Base-by-base conservation (phyloP, 179 eudicot species). In the Nepenthes alata region DNA sequence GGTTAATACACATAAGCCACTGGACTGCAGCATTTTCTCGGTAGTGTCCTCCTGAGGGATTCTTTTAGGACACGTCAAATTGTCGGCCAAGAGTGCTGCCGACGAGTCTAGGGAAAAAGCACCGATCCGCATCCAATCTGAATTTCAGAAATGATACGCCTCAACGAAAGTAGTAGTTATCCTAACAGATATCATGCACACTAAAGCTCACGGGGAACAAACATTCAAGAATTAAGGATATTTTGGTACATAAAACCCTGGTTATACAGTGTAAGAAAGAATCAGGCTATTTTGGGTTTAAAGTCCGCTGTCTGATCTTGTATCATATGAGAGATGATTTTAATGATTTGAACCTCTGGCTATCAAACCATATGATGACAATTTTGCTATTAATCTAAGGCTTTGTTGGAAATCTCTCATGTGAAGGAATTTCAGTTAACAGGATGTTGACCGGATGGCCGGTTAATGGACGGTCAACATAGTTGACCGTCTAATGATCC, bases 51-150 rank as follows among this genome's bases (percentile, higher is more conserved):
- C 58, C 58, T 53, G 48, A 58, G 78, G 65, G 57, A 78, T 65
- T 59, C 58, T 76, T 45, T 64, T 35, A 6, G 95, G 82, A 65
- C 58, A 59, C 34, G 54, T 57, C 64, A 91, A 72, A 70, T 77
- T 85, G 73, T 83, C 90, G 4, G 83, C 74, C 78, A 85, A 67
- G 59, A 88, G 64, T 50, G 88, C 94, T 54, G 61, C 75, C 56
- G 84, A 53, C 15, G 86, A 86, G 65, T 75, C 82, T 36, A 89
- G 64, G 67, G 64, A 70, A 71, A 84, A 88, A 12, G 89, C 85
- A n/a, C 95, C 97, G 62, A 90, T 80, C 3, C 97, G 78, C 78
- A 83, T 75, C 89, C 96, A 89, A 70, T 91, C 95, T 89, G 56
- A 37, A 66, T 57, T 35, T 6, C 13, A 15, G 68, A 68, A 72